These are phyloP conservation scores for Rhodocollybia butyracea DNA, from an alignment of 768 basidiomycete species.

Conservation along the genomic window DNA sequence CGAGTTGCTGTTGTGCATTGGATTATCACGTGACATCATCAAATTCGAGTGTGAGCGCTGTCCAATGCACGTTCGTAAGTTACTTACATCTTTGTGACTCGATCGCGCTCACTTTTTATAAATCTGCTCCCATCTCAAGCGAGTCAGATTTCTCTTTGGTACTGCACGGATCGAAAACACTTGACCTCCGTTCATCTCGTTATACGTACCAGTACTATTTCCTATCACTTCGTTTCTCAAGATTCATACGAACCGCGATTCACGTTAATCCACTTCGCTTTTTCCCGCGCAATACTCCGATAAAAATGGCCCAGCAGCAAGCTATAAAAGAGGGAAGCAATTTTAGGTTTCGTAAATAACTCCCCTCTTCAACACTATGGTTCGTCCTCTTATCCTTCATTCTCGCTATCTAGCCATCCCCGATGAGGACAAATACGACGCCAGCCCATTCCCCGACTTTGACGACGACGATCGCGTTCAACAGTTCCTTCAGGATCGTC, in stretches of 20 bases:
- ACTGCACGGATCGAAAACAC: too few relatives aligned
- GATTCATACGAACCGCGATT: background rate
- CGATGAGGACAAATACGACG: slow-evolving; percentile 45
- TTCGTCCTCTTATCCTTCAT: slow-evolving; percentile 13
- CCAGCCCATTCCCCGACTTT: slow-evolving; percentile 61
- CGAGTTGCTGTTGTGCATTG: background rate
- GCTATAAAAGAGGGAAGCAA: slow-evolving; percentile 29
- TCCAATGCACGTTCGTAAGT: too few relatives aligned
- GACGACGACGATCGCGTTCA: slow-evolving; percentile 62
- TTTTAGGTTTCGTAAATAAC: slow-evolving; percentile 34
- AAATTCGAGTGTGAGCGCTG: too few relatives aligned
- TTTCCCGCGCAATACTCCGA: slow-evolving; percentile 8
- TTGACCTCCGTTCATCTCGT: background rate
- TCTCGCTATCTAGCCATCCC: slow-evolving; percentile 34
- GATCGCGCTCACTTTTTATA: too few relatives aligned
- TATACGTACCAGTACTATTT: slow-evolving; percentile 4
- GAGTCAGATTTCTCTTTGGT: background rate
- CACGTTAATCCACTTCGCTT: background rate
- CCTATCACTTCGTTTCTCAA: slow-evolving; percentile 6
- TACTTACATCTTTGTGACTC: too few relatives aligned
- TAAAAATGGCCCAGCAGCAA: slow-evolving; percentile 19
- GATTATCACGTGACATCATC: slow-evolving; percentile 3
- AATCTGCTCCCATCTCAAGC: background rate
- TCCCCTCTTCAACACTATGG: slow-evolving; percentile 16
- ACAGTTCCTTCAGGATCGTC: slow-evolving; percentile 76